Evolutionary conservation across 106 monocot genomes (phyloP).

Genomic region (Cymbidium sinense): DNA sequence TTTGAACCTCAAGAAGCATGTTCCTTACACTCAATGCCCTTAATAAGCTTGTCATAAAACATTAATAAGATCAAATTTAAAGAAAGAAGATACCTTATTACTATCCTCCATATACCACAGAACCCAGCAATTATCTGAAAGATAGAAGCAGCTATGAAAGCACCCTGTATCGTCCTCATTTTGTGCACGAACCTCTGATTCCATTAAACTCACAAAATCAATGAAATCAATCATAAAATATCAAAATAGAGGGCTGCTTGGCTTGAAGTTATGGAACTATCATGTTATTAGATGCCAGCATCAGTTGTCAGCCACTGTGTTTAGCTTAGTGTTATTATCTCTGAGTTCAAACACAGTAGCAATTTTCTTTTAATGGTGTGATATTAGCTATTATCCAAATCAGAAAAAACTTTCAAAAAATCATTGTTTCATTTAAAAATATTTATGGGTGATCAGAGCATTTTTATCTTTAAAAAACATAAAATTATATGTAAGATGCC

Average conservation of each 20-base stretch:
- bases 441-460: background rate
- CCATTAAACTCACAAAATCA: background rate
- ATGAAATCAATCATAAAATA: background rate
- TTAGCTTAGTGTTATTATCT: background rate
- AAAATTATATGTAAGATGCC: too few species aligned
- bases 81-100: constrained; percentile 48
- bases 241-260: background rate
- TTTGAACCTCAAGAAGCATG: background rate
- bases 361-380: background rate
- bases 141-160: constrained; percentile 53
- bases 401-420: background rate
- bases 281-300: too few species aligned
- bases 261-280: background rate
- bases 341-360: background rate
- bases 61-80: background rate
- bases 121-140: constrained; percentile 75
- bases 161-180: constrained; percentile 84
- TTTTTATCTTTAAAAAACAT: background rate
- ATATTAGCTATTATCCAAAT: background rate
- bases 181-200: constrained; percentile 62
- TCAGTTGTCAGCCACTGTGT: background rate
- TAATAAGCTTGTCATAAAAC: background rate
- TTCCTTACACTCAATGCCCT: background rate
- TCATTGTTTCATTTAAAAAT: background rate
- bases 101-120: constrained; percentile 74